phyloP scores from a whole-genome alignment of 73 alveolate species.

The Breviolum minutum region DNA sequence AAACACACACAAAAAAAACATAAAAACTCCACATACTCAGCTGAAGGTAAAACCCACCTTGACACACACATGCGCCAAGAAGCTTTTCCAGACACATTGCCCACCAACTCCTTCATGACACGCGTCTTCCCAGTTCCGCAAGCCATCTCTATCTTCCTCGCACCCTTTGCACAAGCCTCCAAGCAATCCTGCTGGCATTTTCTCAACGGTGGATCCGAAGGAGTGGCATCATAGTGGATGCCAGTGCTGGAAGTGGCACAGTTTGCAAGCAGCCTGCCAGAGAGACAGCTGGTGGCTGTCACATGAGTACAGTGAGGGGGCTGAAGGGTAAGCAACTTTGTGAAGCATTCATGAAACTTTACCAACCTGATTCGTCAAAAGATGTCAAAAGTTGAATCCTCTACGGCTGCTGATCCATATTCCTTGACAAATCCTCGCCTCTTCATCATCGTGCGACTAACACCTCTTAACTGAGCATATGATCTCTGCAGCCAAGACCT shows the following conservation, averaged over 20 bases:
- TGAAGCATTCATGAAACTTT: too few relatives aligned
- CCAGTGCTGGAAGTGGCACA: neutral
- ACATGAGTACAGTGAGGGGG: too few relatives aligned
- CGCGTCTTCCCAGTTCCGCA: conserved; percentile 58
- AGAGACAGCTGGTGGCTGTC: too few relatives aligned
- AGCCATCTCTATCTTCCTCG: conserved; percentile 45
- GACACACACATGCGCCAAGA: neutral
- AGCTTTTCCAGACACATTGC: conserved; percentile 6
- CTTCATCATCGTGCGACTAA: neutral
- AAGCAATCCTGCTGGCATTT: neutral
- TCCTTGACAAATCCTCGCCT: neutral
- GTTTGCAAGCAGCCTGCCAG: neutral
- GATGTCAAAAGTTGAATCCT: too few relatives aligned
- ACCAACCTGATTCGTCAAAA: too few relatives aligned
- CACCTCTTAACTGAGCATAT: neutral
- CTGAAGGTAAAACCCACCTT: neutral
- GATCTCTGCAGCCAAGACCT: too few relatives aligned
- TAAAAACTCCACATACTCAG: too few relatives aligned
- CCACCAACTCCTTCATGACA: conserved; percentile 5
- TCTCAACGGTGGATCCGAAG: neutral
- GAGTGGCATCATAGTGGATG: neutral
- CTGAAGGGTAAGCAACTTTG: too few relatives aligned
- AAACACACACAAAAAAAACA: too few relatives aligned
- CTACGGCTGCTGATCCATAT: neutral
- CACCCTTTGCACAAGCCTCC: conserved; percentile 60